phyloP scores from a whole-genome alignment of 1,284 basidiomycete species.

The Ganoderma boninense region DNA sequence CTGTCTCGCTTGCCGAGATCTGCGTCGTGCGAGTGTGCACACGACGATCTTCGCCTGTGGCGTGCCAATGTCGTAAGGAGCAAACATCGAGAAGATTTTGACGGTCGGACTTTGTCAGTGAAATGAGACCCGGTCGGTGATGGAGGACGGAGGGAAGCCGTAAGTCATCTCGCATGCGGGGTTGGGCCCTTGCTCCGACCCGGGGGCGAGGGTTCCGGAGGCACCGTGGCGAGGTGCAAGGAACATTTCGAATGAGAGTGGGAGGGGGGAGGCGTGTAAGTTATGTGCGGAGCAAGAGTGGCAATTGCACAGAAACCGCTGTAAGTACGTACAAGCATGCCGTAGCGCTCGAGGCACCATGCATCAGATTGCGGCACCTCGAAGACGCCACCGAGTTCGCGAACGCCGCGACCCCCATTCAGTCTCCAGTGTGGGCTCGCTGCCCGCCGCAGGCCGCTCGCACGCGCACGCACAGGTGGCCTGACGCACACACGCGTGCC shows the following conservation, averaged over 20 bases:
- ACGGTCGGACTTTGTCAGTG: background rate
- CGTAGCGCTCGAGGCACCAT: background rate
- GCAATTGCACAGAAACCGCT: background rate
- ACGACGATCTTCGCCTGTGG: conserved; percentile 1
- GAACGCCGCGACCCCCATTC: background rate
- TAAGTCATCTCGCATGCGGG: too few relatives aligned
- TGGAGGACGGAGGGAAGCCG: background rate
- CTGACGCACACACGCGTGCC: background rate
- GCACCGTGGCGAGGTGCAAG: background rate
- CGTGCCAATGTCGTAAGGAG: background rate
- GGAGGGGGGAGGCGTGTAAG: background rate
- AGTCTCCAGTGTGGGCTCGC: background rate
- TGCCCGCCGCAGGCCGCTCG: background rate
- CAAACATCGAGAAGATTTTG: background rate
- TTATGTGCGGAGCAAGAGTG: conserved; percentile 5
- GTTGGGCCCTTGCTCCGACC: too few relatives aligned
- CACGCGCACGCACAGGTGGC: background rate
- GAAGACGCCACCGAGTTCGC: conserved; percentile 12
- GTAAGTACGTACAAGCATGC: conserved; percentile 10
- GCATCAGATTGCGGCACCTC: background rate
- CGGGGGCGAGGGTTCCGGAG: too few relatives aligned
- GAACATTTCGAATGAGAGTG: background rate
- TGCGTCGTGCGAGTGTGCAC: background rate
- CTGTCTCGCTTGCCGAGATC: conserved; percentile 8
- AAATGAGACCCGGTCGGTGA: background rate